These are phyloP conservation scores for Oenanthe javanica DNA, from an alignment of 140 eudicot species.

Conservation along the genomic window DNA sequence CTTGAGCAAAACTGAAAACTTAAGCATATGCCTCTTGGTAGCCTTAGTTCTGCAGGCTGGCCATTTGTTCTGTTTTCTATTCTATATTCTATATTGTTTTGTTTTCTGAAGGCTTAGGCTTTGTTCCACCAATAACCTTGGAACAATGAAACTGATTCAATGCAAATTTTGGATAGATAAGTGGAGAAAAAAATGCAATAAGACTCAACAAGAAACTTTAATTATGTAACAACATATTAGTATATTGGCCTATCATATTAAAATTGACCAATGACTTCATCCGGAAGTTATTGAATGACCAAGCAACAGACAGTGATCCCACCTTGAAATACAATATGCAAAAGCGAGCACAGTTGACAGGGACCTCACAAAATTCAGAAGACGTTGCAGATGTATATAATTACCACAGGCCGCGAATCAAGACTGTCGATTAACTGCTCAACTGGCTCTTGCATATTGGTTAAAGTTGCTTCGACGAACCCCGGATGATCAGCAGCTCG, in stretches of 20 bases:
- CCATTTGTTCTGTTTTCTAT: no score
- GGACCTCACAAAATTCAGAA: slow-evolving; percentile 76
- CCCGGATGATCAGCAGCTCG: slow-evolving; percentile 38
- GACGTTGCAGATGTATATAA: slow-evolving; percentile 36
- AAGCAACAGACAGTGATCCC: slow-evolving; percentile 13
- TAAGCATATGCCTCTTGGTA: no score
- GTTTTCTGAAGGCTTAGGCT: no score
- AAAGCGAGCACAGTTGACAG: slow-evolving; percentile 87
- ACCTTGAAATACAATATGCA: slow-evolving; percentile 90
- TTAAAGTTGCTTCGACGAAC: slow-evolving; percentile 30
- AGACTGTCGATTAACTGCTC: slow-evolving; percentile 34
- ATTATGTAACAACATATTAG: slow-evolving; percentile 1
- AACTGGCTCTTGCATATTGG: slow-evolving; percentile 45
- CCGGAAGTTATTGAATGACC: background rate
- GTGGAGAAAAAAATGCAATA: background rate
- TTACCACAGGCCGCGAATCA: slow-evolving; percentile 24
- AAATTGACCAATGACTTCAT: background rate
- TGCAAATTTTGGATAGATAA: background rate
- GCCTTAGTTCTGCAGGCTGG: no score
- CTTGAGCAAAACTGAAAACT: no score
- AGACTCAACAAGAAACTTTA: background rate
- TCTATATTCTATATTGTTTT: no score
- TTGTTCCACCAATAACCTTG: background rate
- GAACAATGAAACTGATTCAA: background rate
- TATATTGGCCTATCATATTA: background rate